Base-by-base conservation (phyloP, 1,284 basidiomycete genomes). In the Polyporus tsugae region DNA sequence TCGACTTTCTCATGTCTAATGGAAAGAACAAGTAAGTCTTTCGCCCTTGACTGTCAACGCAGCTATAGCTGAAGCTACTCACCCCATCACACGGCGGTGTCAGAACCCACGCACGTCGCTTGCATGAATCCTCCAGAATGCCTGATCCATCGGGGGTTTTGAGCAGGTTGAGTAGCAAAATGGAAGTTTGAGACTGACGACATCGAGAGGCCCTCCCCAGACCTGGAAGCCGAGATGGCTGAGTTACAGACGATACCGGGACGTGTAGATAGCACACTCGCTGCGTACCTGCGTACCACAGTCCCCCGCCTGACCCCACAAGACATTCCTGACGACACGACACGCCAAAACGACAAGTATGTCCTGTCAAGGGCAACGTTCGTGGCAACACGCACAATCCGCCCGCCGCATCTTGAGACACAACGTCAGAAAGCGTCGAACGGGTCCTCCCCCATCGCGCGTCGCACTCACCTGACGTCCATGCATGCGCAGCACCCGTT, bases 1-100 rank as follows among this genome's bases (percentile, higher is more conserved):
- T 55, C 33, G 52, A 35, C 52, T 35, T 35, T 55, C 52, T 55
- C 52, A 55, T 35, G 52, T 55, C 29, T 29, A 55, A 55, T 11
- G 13, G 52, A 5, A 13, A 15, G 29, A 52, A 55, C 29, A 29
- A 25, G 29, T 33, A 49, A 3, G 10, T 22, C 22, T 22, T 10
- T 49, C 46, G 22, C 33, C 10, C 6, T 4, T n/a, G 25, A 29
- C 22, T 15, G 25, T 29, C 52, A 33, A 4, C 11, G 29, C 13
- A 6, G 6, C 17, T 29, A 17, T 55, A 17, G 25, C 52, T 55
- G 52, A 35, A 17, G 15, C 6, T 29, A 33, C 46, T 49, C 46
- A 25, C 29, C 17, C 4, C 25, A 5, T 55, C 52, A 55, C 15
- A 13, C 15, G 52, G 29, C 15, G 52, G 22, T 19, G 41, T 11